Percentiles rank a stretch among this genome's conserved stretches.
These are phyloP conservation scores for Pugionium cornutum DNA, from an alignment of 345 rosid genomes.

Conservation along the genomic window DNA sequence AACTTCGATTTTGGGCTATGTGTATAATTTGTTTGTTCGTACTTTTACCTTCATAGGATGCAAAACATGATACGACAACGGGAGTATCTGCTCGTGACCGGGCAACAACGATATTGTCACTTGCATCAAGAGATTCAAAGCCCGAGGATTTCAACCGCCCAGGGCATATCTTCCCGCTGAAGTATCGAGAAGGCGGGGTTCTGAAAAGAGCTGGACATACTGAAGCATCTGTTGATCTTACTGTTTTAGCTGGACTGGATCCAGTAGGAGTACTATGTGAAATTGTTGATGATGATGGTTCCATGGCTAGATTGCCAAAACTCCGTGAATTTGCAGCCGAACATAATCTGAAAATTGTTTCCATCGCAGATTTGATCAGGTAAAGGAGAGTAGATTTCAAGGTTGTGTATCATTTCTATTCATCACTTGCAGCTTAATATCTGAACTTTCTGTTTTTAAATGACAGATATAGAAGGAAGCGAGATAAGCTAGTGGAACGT, in stretches of 20 bases:
- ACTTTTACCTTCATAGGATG: conserved; percentile 56
- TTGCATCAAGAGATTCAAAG: conserved; percentile 76
- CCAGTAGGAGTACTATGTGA: conserved; percentile 85
- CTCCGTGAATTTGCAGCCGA: conserved; percentile 62
- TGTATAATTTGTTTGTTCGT: not conserved
- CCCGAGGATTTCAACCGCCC: conserved; percentile 91
- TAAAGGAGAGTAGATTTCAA: conserved; percentile 21
- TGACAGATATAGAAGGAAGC: conserved; percentile 81
- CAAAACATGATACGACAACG: conserved; percentile 83
- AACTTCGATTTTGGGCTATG: not conserved
- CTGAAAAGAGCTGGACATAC: conserved; percentile 94
- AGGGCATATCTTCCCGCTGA: conserved; percentile 81
- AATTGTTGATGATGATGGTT: conserved; percentile 87
- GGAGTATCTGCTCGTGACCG: conserved; percentile 90
- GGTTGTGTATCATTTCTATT: not conserved
- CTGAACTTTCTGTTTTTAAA: conserved; percentile 12
- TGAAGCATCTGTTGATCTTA: conserved; percentile 89
- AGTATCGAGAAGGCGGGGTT: conserved; percentile 87
- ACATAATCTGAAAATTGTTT: conserved; percentile 65
- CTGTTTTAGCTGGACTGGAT: conserved; percentile 72
- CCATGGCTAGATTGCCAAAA: conserved; percentile 85
- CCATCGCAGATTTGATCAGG: conserved; percentile 87
- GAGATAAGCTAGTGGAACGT: conserved; percentile 72
- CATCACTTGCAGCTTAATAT: conserved; percentile 2
- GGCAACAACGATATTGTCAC: conserved; percentile 73